phyloP scores from a whole-genome alignment of 371 early-diverging fungal species.

The Lichtheimia ornata region DNA sequence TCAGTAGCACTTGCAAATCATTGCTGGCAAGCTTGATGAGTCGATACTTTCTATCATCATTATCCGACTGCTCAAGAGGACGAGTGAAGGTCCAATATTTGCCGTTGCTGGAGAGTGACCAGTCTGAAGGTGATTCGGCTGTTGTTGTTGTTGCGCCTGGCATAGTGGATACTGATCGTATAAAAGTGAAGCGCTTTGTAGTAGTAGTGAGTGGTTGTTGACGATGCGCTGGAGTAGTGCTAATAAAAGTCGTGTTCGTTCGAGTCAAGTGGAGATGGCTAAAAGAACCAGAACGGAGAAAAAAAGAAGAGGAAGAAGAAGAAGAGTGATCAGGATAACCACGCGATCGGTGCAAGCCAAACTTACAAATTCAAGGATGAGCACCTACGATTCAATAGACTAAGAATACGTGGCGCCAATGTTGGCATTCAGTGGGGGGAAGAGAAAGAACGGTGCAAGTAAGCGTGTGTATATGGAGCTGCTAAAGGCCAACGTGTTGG shows the following conservation, averaged over 20 bases:
- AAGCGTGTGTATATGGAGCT: too few species aligned
- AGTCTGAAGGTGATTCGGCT: slow-evolving; percentile 23
- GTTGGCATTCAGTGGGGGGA: slow-evolving; percentile 17
- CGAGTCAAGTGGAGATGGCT: background rate
- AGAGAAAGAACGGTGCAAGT: background rate
- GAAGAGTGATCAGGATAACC: background rate
- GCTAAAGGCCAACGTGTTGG: slow-evolving; percentile 1
- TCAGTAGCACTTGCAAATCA: slow-evolving; percentile 77
- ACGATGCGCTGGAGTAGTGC: too few species aligned
- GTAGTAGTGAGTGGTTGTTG: too few species aligned
- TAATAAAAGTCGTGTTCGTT: background rate
- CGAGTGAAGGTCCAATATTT: slow-evolving; percentile 41
- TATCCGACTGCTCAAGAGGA: slow-evolving; percentile 59
- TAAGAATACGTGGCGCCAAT: slow-evolving; percentile 12
- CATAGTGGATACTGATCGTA: slow-evolving; percentile 2
- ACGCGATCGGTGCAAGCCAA: background rate
- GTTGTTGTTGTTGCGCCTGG: background rate
- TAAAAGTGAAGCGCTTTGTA: background rate
- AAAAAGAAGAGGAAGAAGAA: background rate
- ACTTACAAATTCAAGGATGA: slow-evolving; percentile 11
- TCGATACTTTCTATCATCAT: slow-evolving; percentile 84
- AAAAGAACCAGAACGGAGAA: background rate
- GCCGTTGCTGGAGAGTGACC: slow-evolving; percentile 35
- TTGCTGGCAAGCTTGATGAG: slow-evolving; percentile 76
- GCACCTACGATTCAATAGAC: slow-evolving; percentile 11